phyloP scores from a whole-genome alignment of 2,329 filamentous ascomycete species.

The Aspergillus glaucus region DNA sequence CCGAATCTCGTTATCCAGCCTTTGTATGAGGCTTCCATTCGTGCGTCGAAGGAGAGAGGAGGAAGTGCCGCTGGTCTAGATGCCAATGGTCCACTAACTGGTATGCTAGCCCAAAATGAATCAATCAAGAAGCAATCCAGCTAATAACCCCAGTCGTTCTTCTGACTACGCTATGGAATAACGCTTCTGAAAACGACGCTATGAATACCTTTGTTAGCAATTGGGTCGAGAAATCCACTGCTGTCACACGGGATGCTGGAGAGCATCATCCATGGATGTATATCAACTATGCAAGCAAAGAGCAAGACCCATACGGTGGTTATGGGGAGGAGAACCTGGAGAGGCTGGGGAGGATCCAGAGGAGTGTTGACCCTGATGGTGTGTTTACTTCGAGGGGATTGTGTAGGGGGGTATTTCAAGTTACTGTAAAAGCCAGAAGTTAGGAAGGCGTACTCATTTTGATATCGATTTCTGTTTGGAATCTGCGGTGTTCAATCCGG shows the following conservation, averaged over 20 bases:
- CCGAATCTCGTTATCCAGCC: conserved; percentile 2
- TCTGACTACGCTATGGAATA: conserved; percentile 7
- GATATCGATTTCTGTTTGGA: too few species aligned
- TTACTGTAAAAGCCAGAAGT: not conserved
- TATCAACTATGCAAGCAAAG: conserved; percentile 36
- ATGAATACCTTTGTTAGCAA: conserved; percentile 4
- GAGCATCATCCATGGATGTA: conserved; percentile 29
- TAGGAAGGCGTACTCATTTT: too few species aligned
- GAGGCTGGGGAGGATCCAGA: conserved; percentile 25
- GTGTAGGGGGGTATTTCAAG: conserved; percentile 8
- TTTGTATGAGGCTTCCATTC: not conserved
- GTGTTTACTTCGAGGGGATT: conserved; percentile 24
- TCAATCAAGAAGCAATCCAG: not conserved
- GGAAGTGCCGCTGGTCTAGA: conserved; percentile 16
- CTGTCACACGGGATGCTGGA: conserved; percentile 1
- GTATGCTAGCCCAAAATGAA: conserved; percentile 1
- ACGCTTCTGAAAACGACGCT: conserved; percentile 3
- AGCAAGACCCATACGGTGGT: conserved; percentile 27
- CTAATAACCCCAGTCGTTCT: conserved; percentile 5
- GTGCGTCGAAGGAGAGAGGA: conserved; percentile 10
- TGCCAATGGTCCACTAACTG: conserved; percentile 8
- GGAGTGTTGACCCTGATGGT: conserved; percentile 32
- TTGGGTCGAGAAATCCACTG: conserved; percentile 6
- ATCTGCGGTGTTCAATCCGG: too few species aligned
- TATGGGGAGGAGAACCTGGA: conserved; percentile 33